Percentiles rank a stretch among this genome's conserved stretches.
phyloP scores from a whole-genome alignment of 352 stramenopile genomes.

The Phytophthora pluvialis region DNA sequence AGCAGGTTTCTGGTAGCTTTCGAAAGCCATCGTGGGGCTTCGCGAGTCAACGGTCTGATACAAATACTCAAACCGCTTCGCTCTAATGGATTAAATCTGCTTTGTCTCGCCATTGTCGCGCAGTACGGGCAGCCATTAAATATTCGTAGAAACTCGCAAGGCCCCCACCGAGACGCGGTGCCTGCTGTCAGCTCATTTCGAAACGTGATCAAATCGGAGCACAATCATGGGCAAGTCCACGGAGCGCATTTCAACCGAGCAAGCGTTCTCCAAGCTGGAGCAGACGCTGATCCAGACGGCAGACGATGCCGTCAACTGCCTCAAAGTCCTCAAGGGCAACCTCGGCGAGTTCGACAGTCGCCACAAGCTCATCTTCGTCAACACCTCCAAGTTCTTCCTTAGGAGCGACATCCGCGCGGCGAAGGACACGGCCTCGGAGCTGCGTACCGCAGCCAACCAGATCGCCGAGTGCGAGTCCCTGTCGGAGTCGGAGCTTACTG shows the following conservation, averaged over 20 bases:
- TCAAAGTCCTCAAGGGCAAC: slow-evolving; percentile 32
- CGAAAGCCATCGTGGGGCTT: slow-evolving; percentile 19
- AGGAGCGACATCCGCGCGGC: slow-evolving; percentile 30
- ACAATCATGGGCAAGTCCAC: slow-evolving; percentile 24
- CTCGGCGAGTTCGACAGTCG: slow-evolving; percentile 36
- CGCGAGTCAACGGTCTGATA: not conserved
- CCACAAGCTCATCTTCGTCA: slow-evolving; percentile 28
- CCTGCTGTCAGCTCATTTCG: slow-evolving; percentile 14
- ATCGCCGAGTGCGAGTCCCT: slow-evolving; percentile 24
- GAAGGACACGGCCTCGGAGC: slow-evolving; percentile 24
- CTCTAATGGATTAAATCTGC: not conserved
- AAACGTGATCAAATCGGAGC: slow-evolving; percentile 13
- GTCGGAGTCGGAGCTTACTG: slow-evolving; percentile 33
- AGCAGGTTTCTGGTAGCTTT: not conserved
- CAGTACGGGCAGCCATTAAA: slow-evolving; percentile 11
- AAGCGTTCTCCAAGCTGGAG: slow-evolving; percentile 38
- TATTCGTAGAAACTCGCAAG: slow-evolving; percentile 3
- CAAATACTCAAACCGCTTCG: not conserved
- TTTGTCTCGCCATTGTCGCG: slow-evolving; percentile 15
- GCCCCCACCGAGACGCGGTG: not conserved
- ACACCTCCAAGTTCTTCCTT: slow-evolving; percentile 34
- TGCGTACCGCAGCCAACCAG: slow-evolving; percentile 26
- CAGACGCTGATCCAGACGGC: slow-evolving; percentile 28
- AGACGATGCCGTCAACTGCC: slow-evolving; percentile 21
- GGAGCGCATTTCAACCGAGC: slow-evolving; percentile 4